phyloP scores from a whole-genome alignment of 495 filamentous ascomycete species.

The Viridothelium virens region DNA sequence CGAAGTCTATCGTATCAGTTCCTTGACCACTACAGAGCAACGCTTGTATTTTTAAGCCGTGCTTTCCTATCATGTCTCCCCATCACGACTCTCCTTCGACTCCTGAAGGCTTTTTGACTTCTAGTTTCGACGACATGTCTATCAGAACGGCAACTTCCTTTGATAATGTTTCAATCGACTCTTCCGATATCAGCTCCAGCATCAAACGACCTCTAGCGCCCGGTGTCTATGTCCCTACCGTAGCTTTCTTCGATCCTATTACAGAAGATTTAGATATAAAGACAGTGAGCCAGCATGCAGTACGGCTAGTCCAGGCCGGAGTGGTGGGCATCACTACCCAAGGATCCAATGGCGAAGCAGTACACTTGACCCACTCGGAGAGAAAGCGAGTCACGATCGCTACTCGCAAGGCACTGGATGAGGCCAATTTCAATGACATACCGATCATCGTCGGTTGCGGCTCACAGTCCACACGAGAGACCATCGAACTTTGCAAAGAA shows the following conservation, averaged over 20 bases:
- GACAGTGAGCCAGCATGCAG: constrained; percentile 66
- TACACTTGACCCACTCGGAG: constrained; percentile 34
- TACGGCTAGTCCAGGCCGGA: constrained; percentile 73
- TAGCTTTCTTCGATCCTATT: constrained; percentile 33
- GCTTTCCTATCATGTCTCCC: background rate
- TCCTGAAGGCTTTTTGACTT: constrained; percentile 6
- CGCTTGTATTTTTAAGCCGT: background rate
- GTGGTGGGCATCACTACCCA: constrained; percentile 76
- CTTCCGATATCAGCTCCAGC: constrained; percentile 19
- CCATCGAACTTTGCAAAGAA: constrained; percentile 70
- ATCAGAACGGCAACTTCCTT: background rate
- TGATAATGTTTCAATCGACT: constrained; percentile 3
- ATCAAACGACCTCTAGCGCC: constrained; percentile 27
- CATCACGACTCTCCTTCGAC: constrained; percentile 8
- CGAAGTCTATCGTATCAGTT: background rate
- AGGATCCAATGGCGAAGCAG: constrained; percentile 71
- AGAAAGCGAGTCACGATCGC: constrained; percentile 52
- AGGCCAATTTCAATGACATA: constrained; percentile 56
- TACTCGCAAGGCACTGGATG: constrained; percentile 68
- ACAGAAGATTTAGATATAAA: constrained; percentile 53
- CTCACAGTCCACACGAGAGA: constrained; percentile 77
- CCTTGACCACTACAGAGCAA: background rate
- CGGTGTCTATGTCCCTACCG: constrained; percentile 37
- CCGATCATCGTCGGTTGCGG: constrained; percentile 83
- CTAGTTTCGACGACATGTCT: constrained; percentile 1